Evolutionary conservation across 768 basidiomycete genomes (phyloP).

Genomic region (Plicaturopsis crispa): DNA sequence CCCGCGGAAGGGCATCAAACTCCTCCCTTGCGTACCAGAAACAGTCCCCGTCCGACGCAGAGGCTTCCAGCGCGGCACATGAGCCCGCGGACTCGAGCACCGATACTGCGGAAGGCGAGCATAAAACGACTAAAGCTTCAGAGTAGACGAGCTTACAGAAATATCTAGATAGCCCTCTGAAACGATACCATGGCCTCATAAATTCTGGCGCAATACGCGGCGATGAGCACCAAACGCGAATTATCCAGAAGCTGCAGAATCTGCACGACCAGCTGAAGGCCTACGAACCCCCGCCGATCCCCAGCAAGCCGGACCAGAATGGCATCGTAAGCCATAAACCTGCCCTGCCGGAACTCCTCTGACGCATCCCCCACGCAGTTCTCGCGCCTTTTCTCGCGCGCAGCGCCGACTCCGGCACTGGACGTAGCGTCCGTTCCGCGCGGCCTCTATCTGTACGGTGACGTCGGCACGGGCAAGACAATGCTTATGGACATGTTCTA

Average conservation of each 20-base stretch:
- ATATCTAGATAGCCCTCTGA: no score
- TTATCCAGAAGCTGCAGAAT: slow-evolving; percentile 75
- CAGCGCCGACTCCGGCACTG: slow-evolving; percentile 11
- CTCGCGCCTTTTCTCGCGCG: slow-evolving; percentile 21
- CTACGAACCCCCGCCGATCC: slow-evolving; percentile 67
- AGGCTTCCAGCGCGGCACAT: background rate
- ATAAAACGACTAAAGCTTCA: no score
- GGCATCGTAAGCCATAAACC: slow-evolving; percentile 23
- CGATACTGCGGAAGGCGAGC: background rate
- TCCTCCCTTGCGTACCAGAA: background rate
- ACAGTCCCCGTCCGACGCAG: background rate
- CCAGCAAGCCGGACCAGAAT: slow-evolving; percentile 23
- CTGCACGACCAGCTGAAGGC: slow-evolving; percentile 63
- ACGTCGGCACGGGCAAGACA: slow-evolving; percentile 95
- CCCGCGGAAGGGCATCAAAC: background rate
- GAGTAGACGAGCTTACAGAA: no score
- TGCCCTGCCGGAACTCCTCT: slow-evolving; percentile 25
- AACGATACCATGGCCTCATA: slow-evolving; percentile 39
- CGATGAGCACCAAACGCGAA: slow-evolving; percentile 80
- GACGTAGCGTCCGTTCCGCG: background rate
- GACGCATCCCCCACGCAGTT: slow-evolving; percentile 21
- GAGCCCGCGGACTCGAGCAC: background rate
- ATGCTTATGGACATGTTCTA: slow-evolving; percentile 99
- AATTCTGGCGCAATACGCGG: slow-evolving; percentile 47
- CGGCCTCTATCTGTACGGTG: slow-evolving; percentile 92